phyloP scores from a whole-genome alignment of 108 stramenopile species.

The Epipyxis sp. region DNA sequence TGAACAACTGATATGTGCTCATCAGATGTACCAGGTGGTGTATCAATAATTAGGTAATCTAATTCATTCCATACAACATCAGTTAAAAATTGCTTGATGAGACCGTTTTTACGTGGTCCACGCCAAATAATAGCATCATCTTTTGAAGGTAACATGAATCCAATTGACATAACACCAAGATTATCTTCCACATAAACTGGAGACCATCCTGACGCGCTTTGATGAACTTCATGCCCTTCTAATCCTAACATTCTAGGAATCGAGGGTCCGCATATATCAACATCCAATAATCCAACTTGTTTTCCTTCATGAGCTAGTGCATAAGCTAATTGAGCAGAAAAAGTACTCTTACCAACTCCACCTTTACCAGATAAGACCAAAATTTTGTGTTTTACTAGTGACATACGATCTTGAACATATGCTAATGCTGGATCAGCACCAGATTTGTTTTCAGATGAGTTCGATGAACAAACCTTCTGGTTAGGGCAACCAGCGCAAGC shows the following conservation, averaged over 20 bases:
- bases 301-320: slow-evolving; percentile 77
- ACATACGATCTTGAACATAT: slow-evolving; percentile 63
- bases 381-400: slow-evolving; percentile 80
- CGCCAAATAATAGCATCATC: slow-evolving; percentile 98
- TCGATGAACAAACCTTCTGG: slow-evolving; percentile 79
- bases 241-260: slow-evolving; percentile 86
- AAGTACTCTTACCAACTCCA: slow-evolving; percentile 93
- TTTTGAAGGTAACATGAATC: slow-evolving; percentile 83
- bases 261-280: slow-evolving; percentile 97
- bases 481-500: slow-evolving; percentile 97
- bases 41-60: slow-evolving; percentile 68
- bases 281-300: slow-evolving; percentile 89
- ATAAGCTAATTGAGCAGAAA: slow-evolving; percentile 87
- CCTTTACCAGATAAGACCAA: slow-evolving; percentile 97
- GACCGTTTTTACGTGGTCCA: slow-evolving; percentile 95
- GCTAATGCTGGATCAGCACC: slow-evolving; percentile 44
- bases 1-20: slow-evolving; percentile 98
- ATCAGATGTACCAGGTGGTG: slow-evolving; percentile 97
- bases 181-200: slow-evolving; percentile 88
- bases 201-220: slow-evolving; percentile 90
- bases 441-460: slow-evolving; percentile 57
- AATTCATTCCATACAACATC: slow-evolving; percentile 69
- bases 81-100: slow-evolving; percentile 97
- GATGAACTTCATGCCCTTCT: slow-evolving; percentile 67
- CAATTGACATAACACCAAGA: slow-evolving; percentile 92